Base-by-base conservation (phyloP, 192 early-diverging fungal genomes). In the Diversispora epigaea region DNA sequence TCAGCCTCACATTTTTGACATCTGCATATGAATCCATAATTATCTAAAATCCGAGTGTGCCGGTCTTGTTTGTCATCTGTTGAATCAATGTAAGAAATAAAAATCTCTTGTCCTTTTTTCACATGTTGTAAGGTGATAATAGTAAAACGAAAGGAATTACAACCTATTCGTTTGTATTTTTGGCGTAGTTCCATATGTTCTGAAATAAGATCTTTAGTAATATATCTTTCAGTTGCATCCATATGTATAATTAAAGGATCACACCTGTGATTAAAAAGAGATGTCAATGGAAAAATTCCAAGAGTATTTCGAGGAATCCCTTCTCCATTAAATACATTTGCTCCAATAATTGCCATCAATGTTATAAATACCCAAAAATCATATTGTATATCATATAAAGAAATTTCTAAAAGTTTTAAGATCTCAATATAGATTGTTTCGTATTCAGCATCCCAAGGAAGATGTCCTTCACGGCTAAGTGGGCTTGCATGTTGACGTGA, bases 311-410 rank as follows among this genome's bases (percentile, higher is more conserved):
- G 43, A 3, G 25, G 5, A 25, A 2, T 49, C 25, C 0, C 7
- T 40, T 68, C 66, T 49, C 66, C 44, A 11, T 44, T 39, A 68
- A 68, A 68, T 22, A 44, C 2, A 68, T 68, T 68, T 25, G 45
- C n/a, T 19, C 46, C 21, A 68, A 68, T 4, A n/a, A 49, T 50
- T 4, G 66, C 21, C 8, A 68, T 68, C 44, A 68, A 68, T 9
- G 66, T 68, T 19, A 67, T 67, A 47, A 67, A 67, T 45, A 67
- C 8, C 65, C 65, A 67, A 67, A 67, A 67, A 67, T 67, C 65
- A 67, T 45, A 67, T 49, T 67, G 40, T 67, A 67, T 6, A 49
- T 67, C 45, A 67, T 67, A 67, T 45, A 67, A 45, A 45, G 65
- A 67, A 67, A 67, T 67, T 19, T 67, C 45, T 3, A 47, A 44